Base-by-base conservation (phyloP, 495 filamentous ascomycete species). In the Tuber calosporum region DNA sequence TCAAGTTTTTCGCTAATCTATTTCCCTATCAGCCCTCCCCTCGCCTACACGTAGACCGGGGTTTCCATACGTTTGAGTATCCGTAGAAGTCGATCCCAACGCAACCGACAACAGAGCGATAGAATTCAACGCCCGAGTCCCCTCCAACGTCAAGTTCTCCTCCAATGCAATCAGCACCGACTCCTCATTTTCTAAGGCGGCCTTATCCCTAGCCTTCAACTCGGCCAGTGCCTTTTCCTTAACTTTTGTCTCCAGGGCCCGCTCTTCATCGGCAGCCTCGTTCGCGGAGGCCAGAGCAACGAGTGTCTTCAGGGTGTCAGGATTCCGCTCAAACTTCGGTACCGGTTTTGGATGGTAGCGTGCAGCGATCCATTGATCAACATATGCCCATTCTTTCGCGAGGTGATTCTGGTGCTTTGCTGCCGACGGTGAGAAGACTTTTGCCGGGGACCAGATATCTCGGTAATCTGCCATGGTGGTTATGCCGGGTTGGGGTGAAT, bases 351-450 rank as follows among this genome's bases (percentile, higher is more conserved):
- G 88, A 11, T 85, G 83, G 80, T 90, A 93, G 76, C 91, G 89
- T 68, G 86, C 84, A 39, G 82, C 80, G 4, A 97, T 88, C 93
- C 94, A 97, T 82, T 85, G 83, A 84, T 96, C 91, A 79, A 96
- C 86, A 79, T 91, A 92, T 71, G 89, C 87, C 94, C 93, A 97
- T 85, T 97, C 93, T 81, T 92, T 92, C 68, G 91, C 90, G 84
- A 88, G 77, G 81, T 87, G 80, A 84, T 86, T 79, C 62, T 88
- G 88, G 53, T 88, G 87, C 69, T 89, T 87, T 39, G 90, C 89
- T 69, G 90, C 85, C 9, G 89, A 90, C 40, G 90, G 90, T 15
- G 90, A 92, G 85, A 92, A 92, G 70, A 91, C 89, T 58, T 90
- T 89, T 1, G 84, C 82, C 39, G 87, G 86, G 5, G 85, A 85